Evolutionary conservation across 2,329 filamentous ascomycete species (phyloP).

Genomic region (Penicillium sp.): DNA sequence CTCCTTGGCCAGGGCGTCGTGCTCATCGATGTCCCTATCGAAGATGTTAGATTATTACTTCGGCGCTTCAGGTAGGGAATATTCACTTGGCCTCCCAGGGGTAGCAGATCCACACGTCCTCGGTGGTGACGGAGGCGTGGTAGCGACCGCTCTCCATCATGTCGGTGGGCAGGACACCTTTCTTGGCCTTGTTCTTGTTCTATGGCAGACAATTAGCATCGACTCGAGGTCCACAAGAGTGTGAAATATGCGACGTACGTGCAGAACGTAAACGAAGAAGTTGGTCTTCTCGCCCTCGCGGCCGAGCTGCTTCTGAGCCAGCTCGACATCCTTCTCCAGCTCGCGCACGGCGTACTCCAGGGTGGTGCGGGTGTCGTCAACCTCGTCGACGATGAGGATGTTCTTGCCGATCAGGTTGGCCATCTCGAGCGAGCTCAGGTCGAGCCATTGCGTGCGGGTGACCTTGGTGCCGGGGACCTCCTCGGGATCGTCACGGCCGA

Average conservation of each 20-base stretch:
- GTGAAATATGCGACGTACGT: constrained; percentile 57
- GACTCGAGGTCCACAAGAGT: not conserved
- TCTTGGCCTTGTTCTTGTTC: constrained; percentile 98
- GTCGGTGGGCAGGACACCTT: constrained; percentile 75
- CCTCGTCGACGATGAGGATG: constrained; percentile 90
- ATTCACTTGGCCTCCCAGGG: constrained; percentile 86
- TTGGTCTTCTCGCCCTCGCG: constrained; percentile 70
- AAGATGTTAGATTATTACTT: constrained; percentile 22
- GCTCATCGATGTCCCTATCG: constrained; percentile 78
- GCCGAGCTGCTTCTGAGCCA: constrained; percentile 71
- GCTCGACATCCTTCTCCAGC: constrained; percentile 89
- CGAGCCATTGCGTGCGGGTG: constrained; percentile 96
- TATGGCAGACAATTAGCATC: constrained; percentile 34
- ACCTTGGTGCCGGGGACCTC: constrained; percentile 90
- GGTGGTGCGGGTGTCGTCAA: constrained; percentile 91
- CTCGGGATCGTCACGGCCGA: constrained; percentile 61
- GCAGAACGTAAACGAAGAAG: constrained; percentile 93
- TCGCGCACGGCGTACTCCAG: constrained; percentile 92
- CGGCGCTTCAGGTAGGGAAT: not conserved
- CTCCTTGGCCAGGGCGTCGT: constrained; percentile 67
- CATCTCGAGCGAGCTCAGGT: constrained; percentile 83
- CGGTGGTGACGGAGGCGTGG: constrained; percentile 79
- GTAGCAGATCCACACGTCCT: constrained; percentile 98
- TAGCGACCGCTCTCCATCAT: constrained; percentile 75
- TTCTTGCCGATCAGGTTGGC: constrained; percentile 86